These are phyloP conservation scores for Phaseolus lunatus DNA, from an alignment of 306 rosid species.

Conservation along the genomic window DNA sequence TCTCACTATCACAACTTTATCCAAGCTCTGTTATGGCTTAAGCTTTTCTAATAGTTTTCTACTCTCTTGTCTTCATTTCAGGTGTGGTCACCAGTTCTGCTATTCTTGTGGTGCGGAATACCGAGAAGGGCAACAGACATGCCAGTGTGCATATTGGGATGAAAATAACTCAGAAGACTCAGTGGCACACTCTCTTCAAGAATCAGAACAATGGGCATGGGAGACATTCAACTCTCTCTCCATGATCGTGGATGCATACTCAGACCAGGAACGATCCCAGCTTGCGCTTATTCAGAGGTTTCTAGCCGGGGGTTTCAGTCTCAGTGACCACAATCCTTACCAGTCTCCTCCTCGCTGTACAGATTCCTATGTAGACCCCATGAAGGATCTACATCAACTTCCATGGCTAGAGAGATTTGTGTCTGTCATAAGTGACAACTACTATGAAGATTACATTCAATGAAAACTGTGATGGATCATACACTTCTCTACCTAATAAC, in stretches of 20 bases:
- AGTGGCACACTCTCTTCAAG: conserved; percentile 75
- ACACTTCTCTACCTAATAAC: conserved; percentile 45
- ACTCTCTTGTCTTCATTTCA: conserved; percentile 46
- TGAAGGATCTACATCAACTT: conserved; percentile 97
- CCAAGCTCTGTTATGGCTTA: neutral
- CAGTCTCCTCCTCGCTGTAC: conserved; percentile 94
- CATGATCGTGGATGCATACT: conserved; percentile 84
- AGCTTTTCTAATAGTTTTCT: neutral
- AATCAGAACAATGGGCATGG: conserved; percentile 99
- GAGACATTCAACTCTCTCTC: conserved; percentile 88
- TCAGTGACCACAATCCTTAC: conserved; percentile 78
- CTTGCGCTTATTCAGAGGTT: conserved; percentile 84
- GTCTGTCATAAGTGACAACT: conserved; percentile 91
- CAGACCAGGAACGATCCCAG: conserved; percentile 93
- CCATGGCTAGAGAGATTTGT: conserved; percentile 98
- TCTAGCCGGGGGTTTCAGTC: conserved; percentile 86
- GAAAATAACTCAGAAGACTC: conserved; percentile 70
- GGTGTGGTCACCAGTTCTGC: conserved; percentile 94
- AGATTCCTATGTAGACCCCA: conserved; percentile 75
- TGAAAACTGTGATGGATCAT: conserved; percentile 52
- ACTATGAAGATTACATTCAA: conserved; percentile 80
- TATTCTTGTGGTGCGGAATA: conserved; percentile 87
- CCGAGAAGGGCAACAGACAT: conserved; percentile 70
- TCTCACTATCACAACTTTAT: neutral
- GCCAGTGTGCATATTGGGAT: conserved; percentile 90